Evolutionary conservation across 306 rosid genomes (phyloP).

Genomic region (Cicer chorassanicum): DNA sequence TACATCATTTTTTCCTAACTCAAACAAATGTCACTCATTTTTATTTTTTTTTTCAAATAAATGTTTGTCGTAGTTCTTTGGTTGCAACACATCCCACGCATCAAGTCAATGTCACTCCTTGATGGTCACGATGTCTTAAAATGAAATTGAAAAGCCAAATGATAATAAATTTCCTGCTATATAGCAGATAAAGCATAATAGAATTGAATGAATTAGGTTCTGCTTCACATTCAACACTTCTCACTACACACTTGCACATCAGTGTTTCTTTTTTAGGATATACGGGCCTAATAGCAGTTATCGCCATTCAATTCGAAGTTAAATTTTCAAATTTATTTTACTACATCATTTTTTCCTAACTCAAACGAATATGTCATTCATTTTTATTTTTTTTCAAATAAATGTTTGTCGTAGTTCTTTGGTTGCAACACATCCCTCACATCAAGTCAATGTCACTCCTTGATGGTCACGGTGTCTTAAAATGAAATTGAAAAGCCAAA

Average conservation of each 20-base stretch:
- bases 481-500: not conserved
- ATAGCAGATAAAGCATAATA: not conserved
- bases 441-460: not conserved
- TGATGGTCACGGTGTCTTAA: not conserved
- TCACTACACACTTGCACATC: not conserved
- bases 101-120: slow-evolving; percentile 1
- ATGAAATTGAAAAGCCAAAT: not conserved
- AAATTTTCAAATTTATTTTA: not conserved
- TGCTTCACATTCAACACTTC: slow-evolving; percentile 6
- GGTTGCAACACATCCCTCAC: not conserved
- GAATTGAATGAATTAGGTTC: not conserved
- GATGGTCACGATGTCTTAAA: not conserved
- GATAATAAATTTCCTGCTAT: not conserved
- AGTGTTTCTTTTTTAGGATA: slow-evolving; percentile 2
- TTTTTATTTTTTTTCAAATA: no score
- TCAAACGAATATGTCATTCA: not conserved
- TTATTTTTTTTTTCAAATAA: not conserved
- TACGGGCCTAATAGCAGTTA: not conserved
- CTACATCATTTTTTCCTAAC: not conserved
- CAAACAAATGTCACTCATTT: not conserved
- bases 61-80: slow-evolving; percentile 4
- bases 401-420: no score
- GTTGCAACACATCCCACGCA: not conserved
- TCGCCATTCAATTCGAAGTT: not conserved
- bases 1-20: not conserved